Evolutionary conservation across 257 asterid genomes (phyloP), one percentile per base, ranked within the genome.

Genomic region (Ilex asprella): DNA sequence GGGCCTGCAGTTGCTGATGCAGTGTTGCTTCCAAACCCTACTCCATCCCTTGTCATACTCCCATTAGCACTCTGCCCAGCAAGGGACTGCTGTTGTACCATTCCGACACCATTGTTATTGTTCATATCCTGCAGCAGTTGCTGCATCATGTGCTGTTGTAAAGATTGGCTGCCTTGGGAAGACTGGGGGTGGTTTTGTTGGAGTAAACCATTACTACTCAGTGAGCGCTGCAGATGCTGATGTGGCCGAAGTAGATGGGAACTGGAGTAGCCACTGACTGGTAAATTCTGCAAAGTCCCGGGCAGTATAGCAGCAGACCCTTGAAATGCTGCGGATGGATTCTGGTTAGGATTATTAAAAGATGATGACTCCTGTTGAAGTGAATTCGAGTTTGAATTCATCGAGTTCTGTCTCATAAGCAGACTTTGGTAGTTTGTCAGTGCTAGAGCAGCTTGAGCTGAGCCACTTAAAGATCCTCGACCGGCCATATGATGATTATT

Each of bases 141-240:
- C 77, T 88, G 96, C 66, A 88, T 77, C 85, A 78, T 82, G 39
- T 86, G 94, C 31, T 86, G 95, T 29, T 91, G 95, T 49, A 76
- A 49, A 14, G 78, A 79, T 73, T 80, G 94, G 76, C 69, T 78
- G 50, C 86, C 78, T 16, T 76, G 84, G 0, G 88, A 58, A 15
- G 75, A 54, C 14, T 76, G 83, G 0, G 83, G 57, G 12, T 81
- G 83, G 61, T 62, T 81, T 65, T 79, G 91, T 65, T 65, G 76
- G 9, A 67, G 65, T 16, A 69, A 66, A 13, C 76, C 78, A 56
- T 68, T 77, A 55, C 75, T 63, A 29, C 63, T 77, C 21, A 62
- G 58, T 53, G 67, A 66, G 9, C 13, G 50, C 13, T 7, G 13
- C 9, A 1, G 50, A 0, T 44, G 9, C 11, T 8, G 11, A 44